These are phyloP conservation scores for Cyclocybe aegerita DNA, from an alignment of 768 basidiomycete species.

Conservation along the genomic window DNA sequence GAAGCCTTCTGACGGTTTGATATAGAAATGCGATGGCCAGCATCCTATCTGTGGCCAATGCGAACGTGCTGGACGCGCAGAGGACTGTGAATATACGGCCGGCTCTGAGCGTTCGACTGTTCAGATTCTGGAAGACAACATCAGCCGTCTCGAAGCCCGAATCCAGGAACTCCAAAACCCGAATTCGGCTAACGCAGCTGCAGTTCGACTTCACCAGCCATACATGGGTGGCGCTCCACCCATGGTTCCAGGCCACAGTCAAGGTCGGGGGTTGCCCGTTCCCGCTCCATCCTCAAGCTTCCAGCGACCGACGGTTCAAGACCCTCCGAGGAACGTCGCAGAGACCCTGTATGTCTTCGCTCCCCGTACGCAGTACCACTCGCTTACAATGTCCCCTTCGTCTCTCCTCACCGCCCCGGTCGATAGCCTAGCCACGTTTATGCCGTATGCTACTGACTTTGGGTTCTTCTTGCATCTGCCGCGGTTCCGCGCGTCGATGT, in stretches of 20 bases:
- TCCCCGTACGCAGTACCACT: constrained; percentile 1
- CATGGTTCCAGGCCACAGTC: not conserved
- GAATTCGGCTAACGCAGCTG: constrained; percentile 12
- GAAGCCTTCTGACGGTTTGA: not conserved
- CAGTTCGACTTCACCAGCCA: constrained; percentile 35
- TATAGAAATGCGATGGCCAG: constrained; percentile 54
- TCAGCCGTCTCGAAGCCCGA: constrained; percentile 44
- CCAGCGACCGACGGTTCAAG: constrained; percentile 14
- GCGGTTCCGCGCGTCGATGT: constrained; percentile 41
- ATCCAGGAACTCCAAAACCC: constrained; percentile 48
- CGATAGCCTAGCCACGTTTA: constrained; percentile 36
- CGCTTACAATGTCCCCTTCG: not conserved
- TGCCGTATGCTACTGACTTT: constrained; percentile 47
- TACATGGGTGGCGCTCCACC: constrained; percentile 22
- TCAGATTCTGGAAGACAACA: constrained; percentile 50
- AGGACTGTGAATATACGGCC: constrained; percentile 61
- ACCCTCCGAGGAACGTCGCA: constrained; percentile 30
- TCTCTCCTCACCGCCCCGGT: no score
- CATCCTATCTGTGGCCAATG: constrained; percentile 57
- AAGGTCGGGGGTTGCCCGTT: not conserved
- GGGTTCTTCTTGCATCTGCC: constrained; percentile 56
- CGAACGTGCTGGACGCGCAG: constrained; percentile 39
- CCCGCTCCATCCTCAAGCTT: not conserved
- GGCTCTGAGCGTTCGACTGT: constrained; percentile 45
- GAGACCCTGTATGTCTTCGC: constrained; percentile 20